Conservation (phyloP, 129 eudicot genomes). For the Logfia minima region DNA sequence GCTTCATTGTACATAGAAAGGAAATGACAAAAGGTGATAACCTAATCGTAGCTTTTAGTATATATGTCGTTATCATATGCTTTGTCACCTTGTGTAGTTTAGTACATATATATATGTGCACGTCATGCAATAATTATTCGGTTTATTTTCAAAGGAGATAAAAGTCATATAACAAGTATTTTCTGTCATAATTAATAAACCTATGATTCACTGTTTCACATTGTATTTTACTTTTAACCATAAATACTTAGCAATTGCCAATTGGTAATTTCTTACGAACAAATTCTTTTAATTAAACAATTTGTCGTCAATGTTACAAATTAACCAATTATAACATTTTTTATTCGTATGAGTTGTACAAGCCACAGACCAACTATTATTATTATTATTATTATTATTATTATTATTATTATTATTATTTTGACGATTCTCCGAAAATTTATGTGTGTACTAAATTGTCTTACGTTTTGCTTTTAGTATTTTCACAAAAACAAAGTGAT, state of each 20-base stretch:
- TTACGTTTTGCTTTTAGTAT: constrained; percentile 1
- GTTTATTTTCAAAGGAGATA: background rate
- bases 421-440: background rate
- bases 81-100: background rate
- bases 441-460: background rate
- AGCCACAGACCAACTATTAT: background rate
- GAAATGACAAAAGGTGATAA: background rate
- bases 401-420: background rate
- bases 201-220: too few relatives aligned
- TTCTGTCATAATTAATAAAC: too few relatives aligned
- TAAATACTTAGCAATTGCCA: too few relatives aligned
- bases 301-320: too few relatives aligned
- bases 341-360: background rate
- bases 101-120: background rate
- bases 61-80: background rate
- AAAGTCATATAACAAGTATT: background rate
- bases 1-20: background rate
- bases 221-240: too few relatives aligned
- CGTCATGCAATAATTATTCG: background rate
- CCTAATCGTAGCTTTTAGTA: background rate
- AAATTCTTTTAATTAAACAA: too few relatives aligned
- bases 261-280: too few relatives aligned
- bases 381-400: background rate
- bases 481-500: background rate
- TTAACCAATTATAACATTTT: too few relatives aligned